Percentiles rank a stretch among this genome's conserved stretches.
Evolutionary conservation across 164 flowering plant genomes (phyloP).

Genomic region (Chimonanthus praecox): DNA sequence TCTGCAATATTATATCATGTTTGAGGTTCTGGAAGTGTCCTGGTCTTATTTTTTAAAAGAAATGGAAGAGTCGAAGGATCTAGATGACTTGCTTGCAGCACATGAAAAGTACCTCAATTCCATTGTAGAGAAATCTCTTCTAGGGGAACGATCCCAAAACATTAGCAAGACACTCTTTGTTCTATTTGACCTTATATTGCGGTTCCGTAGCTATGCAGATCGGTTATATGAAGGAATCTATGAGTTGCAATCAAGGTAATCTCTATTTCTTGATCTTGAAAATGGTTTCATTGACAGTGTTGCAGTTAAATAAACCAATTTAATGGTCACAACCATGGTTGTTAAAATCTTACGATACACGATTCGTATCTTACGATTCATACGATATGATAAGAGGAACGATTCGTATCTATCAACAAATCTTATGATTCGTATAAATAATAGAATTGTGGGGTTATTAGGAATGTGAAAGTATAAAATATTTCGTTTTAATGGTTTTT

Average conservation of each 20-base stretch:
- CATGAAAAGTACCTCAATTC: conserved; percentile 93
- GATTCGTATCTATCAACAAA: no score
- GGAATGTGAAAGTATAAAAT: no score
- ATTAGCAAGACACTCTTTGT: conserved; percentile 71
- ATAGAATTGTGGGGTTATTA: no score
- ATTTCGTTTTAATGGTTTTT: no score
- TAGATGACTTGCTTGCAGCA: conserved; percentile 91
- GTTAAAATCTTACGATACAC: no score
- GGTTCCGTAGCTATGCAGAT: conserved; percentile 86
- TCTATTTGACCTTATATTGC: conserved; percentile 82
- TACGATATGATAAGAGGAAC: no score
- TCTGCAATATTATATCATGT: conserved; percentile 97
- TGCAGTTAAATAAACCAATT: neutral
- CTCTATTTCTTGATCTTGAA: neutral
- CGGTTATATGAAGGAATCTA: conserved; percentile 82
- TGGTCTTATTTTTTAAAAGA: conserved; percentile 84
- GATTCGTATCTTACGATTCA: no score
- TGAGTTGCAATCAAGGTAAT: conserved; percentile 86
- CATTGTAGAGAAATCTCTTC: conserved; percentile 91
- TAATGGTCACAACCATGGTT: no score
- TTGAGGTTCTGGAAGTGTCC: conserved; percentile 98
- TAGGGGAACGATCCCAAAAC: conserved; percentile 78
- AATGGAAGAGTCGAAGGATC: conserved; percentile 87
- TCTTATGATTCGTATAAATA: no score
- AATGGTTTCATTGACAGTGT: neutral